Base-by-base conservation (phyloP, 495 filamentous ascomycete species). In the Neurospora tetrasperma region DNA sequence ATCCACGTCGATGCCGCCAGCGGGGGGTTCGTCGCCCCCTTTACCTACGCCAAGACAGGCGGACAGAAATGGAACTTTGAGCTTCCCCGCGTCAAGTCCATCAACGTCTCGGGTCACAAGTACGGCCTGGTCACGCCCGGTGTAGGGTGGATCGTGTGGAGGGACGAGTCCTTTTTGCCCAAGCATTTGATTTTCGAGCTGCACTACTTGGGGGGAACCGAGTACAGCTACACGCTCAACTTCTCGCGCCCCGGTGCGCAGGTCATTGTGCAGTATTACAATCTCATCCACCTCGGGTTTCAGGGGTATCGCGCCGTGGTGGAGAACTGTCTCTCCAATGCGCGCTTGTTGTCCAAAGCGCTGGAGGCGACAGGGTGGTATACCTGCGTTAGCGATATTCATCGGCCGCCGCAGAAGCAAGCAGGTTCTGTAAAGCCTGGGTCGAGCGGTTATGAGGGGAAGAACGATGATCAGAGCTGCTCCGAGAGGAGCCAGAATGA, bases 1-100 rank as follows among this genome's bases (percentile, higher is more conserved):
- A 93, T 94, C 69, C 91, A 94, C 70, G 90, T 94, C 4, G 91
- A 93, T 78, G 91, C 87, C 8, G 91, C 91, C 18, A 89, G 86
- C 38, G 91, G 91, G 0, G 91, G 89, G 0, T 92, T 94, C 77
- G 87, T 93, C 38, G 91, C 90, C 5, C 91, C 91, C 0, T 94
- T 94, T 79, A 89, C 89, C 7, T 74, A 90, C 70, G 88, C 89
- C 3, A 80, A 88, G 62, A 88, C 84, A 27, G 89, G 88, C 16
- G 87, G 88, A 0, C 71, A 76, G 1, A 90, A 89, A 75, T 92
- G 90, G 89, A 86, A 92, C 76, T 93, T 93, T 75, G 83, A 88
- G 46, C 86, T 93, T 2, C 89, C 89, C 18, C 86, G 91, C 11
- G 91, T 93, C 70, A 89, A 91, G 73, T 92, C 90, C 2, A 94